phyloP scores from a whole-genome alignment of 1,139 yeast genomes.

The Suhomyces yuchorum region DNA sequence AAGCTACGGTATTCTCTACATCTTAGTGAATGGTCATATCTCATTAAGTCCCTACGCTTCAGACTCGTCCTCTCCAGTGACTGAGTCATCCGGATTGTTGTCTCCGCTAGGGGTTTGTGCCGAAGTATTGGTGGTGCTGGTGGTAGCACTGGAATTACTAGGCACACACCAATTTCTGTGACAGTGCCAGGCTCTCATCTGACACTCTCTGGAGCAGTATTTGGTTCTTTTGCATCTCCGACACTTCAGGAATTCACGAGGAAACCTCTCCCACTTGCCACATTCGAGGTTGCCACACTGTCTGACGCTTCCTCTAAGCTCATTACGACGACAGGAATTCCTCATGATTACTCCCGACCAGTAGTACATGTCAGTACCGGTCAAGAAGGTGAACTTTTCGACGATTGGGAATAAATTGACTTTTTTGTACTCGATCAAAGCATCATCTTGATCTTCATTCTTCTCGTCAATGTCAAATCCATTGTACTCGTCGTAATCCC shows the following conservation, averaged over 20 bases:
- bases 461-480: conserved; percentile 56
- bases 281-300: conserved; percentile 94
- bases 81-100: conserved; percentile 14
- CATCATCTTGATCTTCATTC: conserved; percentile 49
- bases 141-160: conserved; percentile 32
- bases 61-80: conserved; percentile 14
- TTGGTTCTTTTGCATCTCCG: conserved; percentile 92
- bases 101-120: conserved; percentile 9
- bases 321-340: conserved; percentile 91
- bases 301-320: conserved; percentile 81
- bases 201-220: conserved; percentile 92
- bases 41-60: conserved; percentile 8
- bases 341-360: conserved; percentile 98
- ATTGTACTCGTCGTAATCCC: conserved; percentile 61
- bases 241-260: conserved; percentile 93
- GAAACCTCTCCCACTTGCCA: conserved; percentile 93
- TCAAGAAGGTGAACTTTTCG: conserved; percentile 81
- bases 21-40: conserved; percentile 2
- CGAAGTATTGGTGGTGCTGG: conserved; percentile 18
- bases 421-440: conserved; percentile 52
- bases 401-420: conserved; percentile 86
- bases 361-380: conserved; percentile 77
- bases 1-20: background rate
- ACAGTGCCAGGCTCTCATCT: conserved; percentile 86
- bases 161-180: conserved; percentile 94